phyloP scores from a whole-genome alignment of 1,284 basidiomycete species.

The Mycena citricolor region DNA sequence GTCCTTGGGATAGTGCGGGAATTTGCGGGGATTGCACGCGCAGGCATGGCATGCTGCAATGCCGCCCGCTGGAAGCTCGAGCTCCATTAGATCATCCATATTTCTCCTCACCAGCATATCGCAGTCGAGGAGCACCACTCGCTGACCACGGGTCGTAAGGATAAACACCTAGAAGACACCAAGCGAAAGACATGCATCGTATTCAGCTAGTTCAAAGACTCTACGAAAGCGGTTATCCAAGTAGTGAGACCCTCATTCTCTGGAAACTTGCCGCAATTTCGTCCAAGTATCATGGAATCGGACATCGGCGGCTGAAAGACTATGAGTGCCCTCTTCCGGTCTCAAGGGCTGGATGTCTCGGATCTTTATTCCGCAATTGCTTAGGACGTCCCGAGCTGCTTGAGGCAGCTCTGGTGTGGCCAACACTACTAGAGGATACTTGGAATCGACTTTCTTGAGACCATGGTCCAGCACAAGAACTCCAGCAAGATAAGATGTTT shows the following conservation, averaged over 20 bases:
- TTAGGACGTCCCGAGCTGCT: slow-evolving; percentile 55
- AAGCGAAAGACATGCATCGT: slow-evolving; percentile 51
- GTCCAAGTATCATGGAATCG: slow-evolving; percentile 90
- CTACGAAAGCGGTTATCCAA: slow-evolving; percentile 36
- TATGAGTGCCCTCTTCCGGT: slow-evolving; percentile 53
- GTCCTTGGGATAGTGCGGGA: slow-evolving; percentile 83
- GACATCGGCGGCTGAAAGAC: slow-evolving; percentile 50
- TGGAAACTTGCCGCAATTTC: slow-evolving; percentile 76
- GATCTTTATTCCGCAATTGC: slow-evolving; percentile 51
- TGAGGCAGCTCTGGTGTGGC: slow-evolving; percentile 63
- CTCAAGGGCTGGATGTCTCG: slow-evolving; percentile 61
- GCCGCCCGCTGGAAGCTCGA: slow-evolving; percentile 63
- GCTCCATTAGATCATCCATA: slow-evolving; percentile 90
- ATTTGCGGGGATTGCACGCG: slow-evolving; percentile 87
- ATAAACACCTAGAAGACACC: slow-evolving; percentile 9
- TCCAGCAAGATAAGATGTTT: slow-evolving; percentile 67
- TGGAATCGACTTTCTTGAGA: slow-evolving; percentile 61
- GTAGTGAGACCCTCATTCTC: too few relatives aligned
- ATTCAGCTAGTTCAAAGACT: slow-evolving; percentile 75
- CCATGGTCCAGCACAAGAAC: slow-evolving; percentile 72
- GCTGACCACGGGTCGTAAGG: slow-evolving; percentile 40
- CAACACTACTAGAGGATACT: slow-evolving; percentile 84
- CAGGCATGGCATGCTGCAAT: slow-evolving; percentile 90
- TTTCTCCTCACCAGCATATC: slow-evolving; percentile 89
- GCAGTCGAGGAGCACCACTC: slow-evolving; percentile 83